A percentile compares a stretch with the other conserved stretches of the same genome.
Evolutionary conservation across 805 yeast genomes (phyloP).

Genomic region (Ogataea salicorniae): DNA sequence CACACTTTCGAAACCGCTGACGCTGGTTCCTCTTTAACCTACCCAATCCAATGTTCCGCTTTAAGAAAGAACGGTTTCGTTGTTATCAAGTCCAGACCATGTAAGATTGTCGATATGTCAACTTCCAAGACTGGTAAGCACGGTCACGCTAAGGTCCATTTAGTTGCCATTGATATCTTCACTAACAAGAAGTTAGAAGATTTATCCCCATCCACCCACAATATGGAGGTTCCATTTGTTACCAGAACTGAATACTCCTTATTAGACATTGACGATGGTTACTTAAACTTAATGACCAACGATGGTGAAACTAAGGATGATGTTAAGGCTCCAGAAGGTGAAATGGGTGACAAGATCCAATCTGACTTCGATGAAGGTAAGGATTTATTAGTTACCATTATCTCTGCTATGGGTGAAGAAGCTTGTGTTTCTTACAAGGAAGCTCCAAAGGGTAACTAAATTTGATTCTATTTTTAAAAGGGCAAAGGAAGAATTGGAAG

Average conservation of each 20-base stretch:
- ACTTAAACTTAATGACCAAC: conserved; percentile 90
- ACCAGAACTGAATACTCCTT: conserved; percentile 93
- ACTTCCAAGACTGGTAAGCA: conserved; percentile 99
- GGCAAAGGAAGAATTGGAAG: neutral
- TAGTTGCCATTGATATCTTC: conserved; percentile 98
- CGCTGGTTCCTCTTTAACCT: conserved; percentile 98
- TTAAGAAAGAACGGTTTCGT: conserved; percentile 99
- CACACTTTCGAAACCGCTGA: conserved; percentile 96
- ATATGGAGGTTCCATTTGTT: conserved; percentile 99
- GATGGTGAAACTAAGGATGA: conserved; percentile 99
- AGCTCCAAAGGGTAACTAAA: conserved; percentile 69
- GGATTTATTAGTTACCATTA: conserved; percentile 94
- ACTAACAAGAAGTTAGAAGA: conserved; percentile 99
- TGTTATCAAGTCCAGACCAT: conserved; percentile 97
- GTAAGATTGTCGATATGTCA: conserved; percentile 99
- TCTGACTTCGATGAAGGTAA: conserved; percentile 95
- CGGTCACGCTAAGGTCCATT: conserved; percentile 99
- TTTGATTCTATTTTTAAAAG: conserved; percentile 4
- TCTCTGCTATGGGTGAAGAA: conserved; percentile 99
- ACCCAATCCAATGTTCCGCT: conserved; percentile 99
- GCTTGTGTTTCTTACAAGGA: conserved; percentile 98
- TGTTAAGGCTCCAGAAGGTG: conserved; percentile 97
- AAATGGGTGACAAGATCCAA: conserved; percentile 90
- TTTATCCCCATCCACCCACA: conserved; percentile 99
- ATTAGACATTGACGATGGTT: conserved; percentile 98